Base-by-base conservation (phyloP, 345 rosid species). In the Boechera divaricarpa region DNA sequence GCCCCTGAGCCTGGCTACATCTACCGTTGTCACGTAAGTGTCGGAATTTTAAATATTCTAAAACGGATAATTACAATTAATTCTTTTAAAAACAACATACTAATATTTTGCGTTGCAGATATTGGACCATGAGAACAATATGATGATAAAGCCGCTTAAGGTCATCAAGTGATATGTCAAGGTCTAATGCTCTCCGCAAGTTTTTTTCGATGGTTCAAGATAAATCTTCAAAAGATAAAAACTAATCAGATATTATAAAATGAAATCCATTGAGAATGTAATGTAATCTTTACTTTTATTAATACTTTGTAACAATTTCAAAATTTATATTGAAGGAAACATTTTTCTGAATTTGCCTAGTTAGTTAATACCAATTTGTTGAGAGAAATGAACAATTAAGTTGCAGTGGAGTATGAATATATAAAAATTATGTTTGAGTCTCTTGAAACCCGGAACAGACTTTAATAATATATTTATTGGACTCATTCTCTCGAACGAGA, bases 11-110 rank as follows among this genome's bases (percentile, higher is more conserved):
- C 98, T 4, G 97, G 98, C 1, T 92, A 92, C 75, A 90, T 92
- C 45, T 92, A 92, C 72, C 98, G 92, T 81, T 94, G 98, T 82
- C 98, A 94, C 24, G 98, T 94, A 21, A 21, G 80, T 87, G 93
- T 77, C 0, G 79, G 24, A 28, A 0, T 52, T 59, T 6, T 7
- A 10, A 32, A 44, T 55, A 5, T 21, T 32, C 0, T 64, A 28
- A 55, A 13, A 55, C 48, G 38, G 33, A 21, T 58, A 16, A 55
- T 11, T 49, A 51, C 28, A 5, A 31, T 0, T 8, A 15, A 2
- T 4, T 62, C 21, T 11, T 31, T 38, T 62, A 39, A 0, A 33
- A 39, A 12, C 29, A 65, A 65, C 13, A 2, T 5, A 6, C 8
- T 38, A 0, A 47, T 67, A 4, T 21, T 65, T 51, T n/a, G 3